Evolutionary conservation across 768 basidiomycete genomes (phyloP).

Genomic region (Mycena haematopus): DNA sequence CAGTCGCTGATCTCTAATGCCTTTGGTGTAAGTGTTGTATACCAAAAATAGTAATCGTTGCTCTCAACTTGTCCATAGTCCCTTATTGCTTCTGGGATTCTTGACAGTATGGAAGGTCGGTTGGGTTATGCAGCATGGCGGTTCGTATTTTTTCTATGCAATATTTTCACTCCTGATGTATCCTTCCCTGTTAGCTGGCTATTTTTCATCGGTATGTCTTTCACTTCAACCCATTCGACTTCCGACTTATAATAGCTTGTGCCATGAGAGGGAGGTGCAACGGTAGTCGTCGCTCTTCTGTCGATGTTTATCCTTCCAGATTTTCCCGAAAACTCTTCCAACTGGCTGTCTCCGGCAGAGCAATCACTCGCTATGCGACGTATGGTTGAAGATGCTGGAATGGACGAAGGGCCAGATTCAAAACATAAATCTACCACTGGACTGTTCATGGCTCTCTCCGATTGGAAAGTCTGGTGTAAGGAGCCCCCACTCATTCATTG

Average conservation of each 20-base stretch:
- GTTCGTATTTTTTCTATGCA: constrained; percentile 37
- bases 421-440: constrained; percentile 41
- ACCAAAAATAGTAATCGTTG: not conserved
- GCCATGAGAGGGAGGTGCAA: constrained; percentile 56
- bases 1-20: constrained; percentile 74
- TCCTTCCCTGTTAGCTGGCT: constrained; percentile 58
- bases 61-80: constrained; percentile 36
- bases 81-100: constrained; percentile 77
- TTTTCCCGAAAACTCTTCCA: constrained; percentile 62
- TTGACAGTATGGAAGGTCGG: constrained; percentile 72
- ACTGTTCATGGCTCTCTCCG: constrained; percentile 63
- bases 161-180: not conserved
- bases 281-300: constrained; percentile 52
- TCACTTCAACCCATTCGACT: not conserved
- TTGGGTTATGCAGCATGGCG: constrained; percentile 77
- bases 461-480: constrained; percentile 74
- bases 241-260: constrained; percentile 3
- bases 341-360: constrained; percentile 66
- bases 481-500: constrained; percentile 44
- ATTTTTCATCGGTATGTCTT: constrained; percentile 57
- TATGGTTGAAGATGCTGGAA: constrained; percentile 65
- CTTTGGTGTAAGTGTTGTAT: constrained; percentile 55
- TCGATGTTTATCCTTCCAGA: constrained; percentile 76
- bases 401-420: constrained; percentile 30
- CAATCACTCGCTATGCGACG: constrained; percentile 60